Percentiles rank a stretch among this genome's conserved stretches.
phyloP scores from a whole-genome alignment of 306 rosid species.

The Clitoria ternatea region DNA sequence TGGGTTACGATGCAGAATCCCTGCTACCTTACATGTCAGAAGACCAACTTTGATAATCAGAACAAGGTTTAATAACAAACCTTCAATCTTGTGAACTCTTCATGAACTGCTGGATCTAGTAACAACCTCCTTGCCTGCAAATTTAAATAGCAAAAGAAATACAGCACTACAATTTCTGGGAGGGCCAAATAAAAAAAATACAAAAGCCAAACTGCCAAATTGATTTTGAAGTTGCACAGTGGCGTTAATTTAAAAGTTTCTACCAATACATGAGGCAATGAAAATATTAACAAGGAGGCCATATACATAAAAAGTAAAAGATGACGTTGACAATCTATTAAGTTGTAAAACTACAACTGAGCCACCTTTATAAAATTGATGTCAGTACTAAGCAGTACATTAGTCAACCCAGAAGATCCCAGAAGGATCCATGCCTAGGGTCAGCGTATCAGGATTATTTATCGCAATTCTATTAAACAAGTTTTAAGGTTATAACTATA shows the following conservation, averaged over 20 bases:
- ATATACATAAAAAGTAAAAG: not conserved
- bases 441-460: not conserved
- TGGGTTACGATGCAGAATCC: not conserved
- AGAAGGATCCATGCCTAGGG: not conserved
- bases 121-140: conserved; percentile 79
- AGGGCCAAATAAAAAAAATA: not conserved
- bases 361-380: not conserved
- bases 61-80: conserved; percentile 38
- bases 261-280: not conserved
- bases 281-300: not conserved
- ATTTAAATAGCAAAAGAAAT: conserved; percentile 16
- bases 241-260: not conserved
- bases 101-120: conserved; percentile 91
- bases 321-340: not conserved
- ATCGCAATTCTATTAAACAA: not conserved
- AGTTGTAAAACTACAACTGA: conserved; percentile 1
- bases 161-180: not conserved
- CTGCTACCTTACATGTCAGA: not conserved
- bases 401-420: not conserved
- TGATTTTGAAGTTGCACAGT: not conserved
- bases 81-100: conserved; percentile 88
- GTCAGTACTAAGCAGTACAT: not conserved
- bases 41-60: not conserved
- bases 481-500: not conserved
- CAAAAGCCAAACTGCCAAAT: not conserved